Evolutionary conservation across 192 early-diverging fungal species (phyloP).

Genomic region (Polychytrium aggregatum): DNA sequence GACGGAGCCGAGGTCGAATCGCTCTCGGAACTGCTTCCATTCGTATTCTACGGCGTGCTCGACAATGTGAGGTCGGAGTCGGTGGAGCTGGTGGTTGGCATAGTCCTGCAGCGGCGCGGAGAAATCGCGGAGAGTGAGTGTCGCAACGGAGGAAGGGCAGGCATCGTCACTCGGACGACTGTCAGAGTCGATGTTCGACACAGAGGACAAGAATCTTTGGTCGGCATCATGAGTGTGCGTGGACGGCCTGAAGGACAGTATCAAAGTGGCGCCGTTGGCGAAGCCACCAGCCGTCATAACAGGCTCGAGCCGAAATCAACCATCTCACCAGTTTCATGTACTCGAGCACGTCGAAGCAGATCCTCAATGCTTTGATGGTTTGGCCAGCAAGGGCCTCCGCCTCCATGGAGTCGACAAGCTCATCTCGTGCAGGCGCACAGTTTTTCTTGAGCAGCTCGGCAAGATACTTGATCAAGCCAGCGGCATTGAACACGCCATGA

Average conservation of each 20-base stretch:
- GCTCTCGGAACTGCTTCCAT: slow-evolving; percentile 51
- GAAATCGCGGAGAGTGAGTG: too few relatives aligned
- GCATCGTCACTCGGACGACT: too few relatives aligned
- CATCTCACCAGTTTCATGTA: slow-evolving; percentile 49
- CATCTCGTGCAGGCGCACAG: slow-evolving; percentile 56
- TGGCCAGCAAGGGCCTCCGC: slow-evolving; percentile 45
- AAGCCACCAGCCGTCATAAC: too few relatives aligned
- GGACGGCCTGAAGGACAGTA: too few relatives aligned
- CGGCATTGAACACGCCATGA: slow-evolving; percentile 54
- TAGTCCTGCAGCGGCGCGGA: slow-evolving; percentile 37
- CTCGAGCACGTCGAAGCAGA: slow-evolving; percentile 69
- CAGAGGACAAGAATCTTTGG: too few relatives aligned
- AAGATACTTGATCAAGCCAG: slow-evolving; percentile 45
- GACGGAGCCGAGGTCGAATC: slow-evolving; percentile 12
- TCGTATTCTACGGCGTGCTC: slow-evolving; percentile 57
- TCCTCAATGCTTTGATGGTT: slow-evolving; percentile 48
- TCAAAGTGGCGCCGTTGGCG: too few relatives aligned
- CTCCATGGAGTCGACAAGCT: slow-evolving; percentile 50
- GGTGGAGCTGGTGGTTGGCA: slow-evolving; percentile 53
- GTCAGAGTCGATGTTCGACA: too few relatives aligned
- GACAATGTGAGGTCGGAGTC: slow-evolving; percentile 56
- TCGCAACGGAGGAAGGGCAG: too few relatives aligned
- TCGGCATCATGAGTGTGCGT: too few relatives aligned
- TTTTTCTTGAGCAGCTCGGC: slow-evolving; percentile 48
- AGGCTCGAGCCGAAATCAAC: too few relatives aligned